phyloP scores from a whole-genome alignment of 1,139 yeast genomes.

The Schizosaccharomyces versatilis region DNA sequence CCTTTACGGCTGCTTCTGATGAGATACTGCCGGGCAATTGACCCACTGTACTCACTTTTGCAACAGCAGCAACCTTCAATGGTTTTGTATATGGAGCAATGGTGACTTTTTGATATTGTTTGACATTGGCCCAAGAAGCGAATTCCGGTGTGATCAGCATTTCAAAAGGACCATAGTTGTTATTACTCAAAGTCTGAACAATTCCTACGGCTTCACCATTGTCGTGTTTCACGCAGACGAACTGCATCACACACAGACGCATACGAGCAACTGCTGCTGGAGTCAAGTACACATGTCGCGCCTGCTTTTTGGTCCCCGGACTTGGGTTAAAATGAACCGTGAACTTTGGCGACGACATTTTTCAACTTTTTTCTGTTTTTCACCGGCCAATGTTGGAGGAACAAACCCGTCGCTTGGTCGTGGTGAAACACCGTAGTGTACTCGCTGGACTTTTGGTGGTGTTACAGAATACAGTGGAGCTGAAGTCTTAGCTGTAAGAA shows the following conservation, averaged over 20 bases:
- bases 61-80: background rate
- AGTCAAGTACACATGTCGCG: background rate
- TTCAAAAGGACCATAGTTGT: background rate
- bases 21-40: too few species aligned
- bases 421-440: too few species aligned
- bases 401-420: too few species aligned
- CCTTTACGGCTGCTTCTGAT: background rate
- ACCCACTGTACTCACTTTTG: background rate
- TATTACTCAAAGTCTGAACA: background rate
- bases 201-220: background rate
- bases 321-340: background rate
- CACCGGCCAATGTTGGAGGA: too few species aligned
- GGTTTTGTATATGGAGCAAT: background rate
- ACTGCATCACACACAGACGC: background rate
- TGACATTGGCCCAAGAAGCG: background rate
- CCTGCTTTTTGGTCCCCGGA: background rate
- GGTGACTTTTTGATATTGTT: background rate
- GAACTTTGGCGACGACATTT: background rate
- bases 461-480: too few species aligned
- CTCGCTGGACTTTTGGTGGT: too few species aligned
- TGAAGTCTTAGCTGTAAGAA: too few species aligned
- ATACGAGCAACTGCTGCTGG: background rate
- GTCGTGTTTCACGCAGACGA: background rate
- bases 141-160: background rate
- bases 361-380: too few species aligned